Percentiles rank a stretch among this genome's conserved stretches.
Conservation (phyloP, 768 basidiomycete genomes). For the Auricularia cornea region DNA sequence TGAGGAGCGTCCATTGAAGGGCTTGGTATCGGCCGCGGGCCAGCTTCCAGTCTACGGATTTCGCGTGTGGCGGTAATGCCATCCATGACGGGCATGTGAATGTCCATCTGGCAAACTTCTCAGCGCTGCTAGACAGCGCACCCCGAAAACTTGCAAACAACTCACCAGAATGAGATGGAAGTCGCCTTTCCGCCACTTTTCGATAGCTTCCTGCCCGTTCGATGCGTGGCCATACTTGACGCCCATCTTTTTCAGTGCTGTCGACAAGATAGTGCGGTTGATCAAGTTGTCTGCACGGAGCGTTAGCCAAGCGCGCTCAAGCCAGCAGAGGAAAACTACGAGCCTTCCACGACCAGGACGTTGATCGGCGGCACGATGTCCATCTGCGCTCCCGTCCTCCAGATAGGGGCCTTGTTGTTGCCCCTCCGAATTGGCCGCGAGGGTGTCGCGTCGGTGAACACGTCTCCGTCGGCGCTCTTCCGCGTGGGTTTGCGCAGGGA, state of each 20-base stretch:
- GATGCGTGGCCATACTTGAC: conserved; percentile 93
- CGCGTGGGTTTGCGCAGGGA: background rate
- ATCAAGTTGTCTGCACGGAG: conserved; percentile 97
- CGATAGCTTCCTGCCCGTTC: conserved; percentile 91
- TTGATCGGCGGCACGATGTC: conserved; percentile 93
- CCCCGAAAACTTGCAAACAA: conserved; percentile 9
- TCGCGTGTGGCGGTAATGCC: conserved; percentile 96
- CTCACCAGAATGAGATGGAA: conserved; percentile 94
- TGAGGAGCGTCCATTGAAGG: background rate
- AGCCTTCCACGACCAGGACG: conserved; percentile 96
- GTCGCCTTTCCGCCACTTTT: conserved; percentile 86
- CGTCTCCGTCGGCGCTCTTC: background rate
- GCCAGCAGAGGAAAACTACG: conserved; percentile 18
- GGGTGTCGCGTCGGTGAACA: background rate
- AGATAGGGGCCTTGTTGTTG: background rate
- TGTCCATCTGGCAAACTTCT: conserved; percentile 78
- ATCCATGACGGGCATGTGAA: conserved; percentile 99
- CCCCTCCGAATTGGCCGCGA: background rate
- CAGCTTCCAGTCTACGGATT: conserved; percentile 42
- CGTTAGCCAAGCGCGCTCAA: too few relatives aligned
- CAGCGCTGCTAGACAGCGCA: conserved; percentile 7
- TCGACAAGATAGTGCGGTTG: conserved; percentile 95
- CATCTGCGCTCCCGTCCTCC: conserved; percentile 30
- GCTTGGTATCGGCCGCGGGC: background rate
- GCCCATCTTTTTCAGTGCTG: conserved; percentile 92